Conservation (phyloP, 768 basidiomycete species). For the Lactarius pseudohatsudake region DNA sequence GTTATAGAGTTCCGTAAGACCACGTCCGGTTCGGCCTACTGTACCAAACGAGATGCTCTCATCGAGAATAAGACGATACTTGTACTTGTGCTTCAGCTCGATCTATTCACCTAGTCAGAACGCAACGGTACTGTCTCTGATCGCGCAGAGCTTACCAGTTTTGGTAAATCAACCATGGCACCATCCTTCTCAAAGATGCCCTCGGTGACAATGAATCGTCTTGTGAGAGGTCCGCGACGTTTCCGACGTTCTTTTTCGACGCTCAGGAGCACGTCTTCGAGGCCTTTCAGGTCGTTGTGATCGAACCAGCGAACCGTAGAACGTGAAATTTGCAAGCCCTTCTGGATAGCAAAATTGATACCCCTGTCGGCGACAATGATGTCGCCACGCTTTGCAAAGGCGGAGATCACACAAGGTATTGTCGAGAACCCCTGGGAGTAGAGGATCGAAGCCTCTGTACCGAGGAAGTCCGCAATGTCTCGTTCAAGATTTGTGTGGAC, state of each 20-base stretch:
- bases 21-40: slow-evolving; percentile 51
- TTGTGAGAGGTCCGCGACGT: slow-evolving; percentile 75
- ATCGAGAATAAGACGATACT: slow-evolving; percentile 92
- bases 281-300: slow-evolving; percentile 88
- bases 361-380: slow-evolving; percentile 97
- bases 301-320: slow-evolving; percentile 94
- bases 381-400: slow-evolving; percentile 97
- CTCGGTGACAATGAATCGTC: slow-evolving; percentile 94
- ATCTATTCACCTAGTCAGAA: slow-evolving; percentile 51
- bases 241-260: slow-evolving; percentile 90
- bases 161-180: slow-evolving; percentile 87
- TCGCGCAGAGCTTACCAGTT: slow-evolving; percentile 60
- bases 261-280: slow-evolving; percentile 82
- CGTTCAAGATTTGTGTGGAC: slow-evolving; percentile 89
- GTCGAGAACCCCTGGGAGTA: slow-evolving; percentile 95
- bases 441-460: slow-evolving; percentile 84
- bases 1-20: slow-evolving; percentile 40
- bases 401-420: slow-evolving; percentile 90
- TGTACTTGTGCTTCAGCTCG: slow-evolving; percentile 92
- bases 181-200: slow-evolving; percentile 97
- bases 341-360: slow-evolving; percentile 94
- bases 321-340: slow-evolving; percentile 91
- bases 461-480: slow-evolving; percentile 88
- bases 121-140: not conserved
- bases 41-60: slow-evolving; percentile 93